These are phyloP conservation scores for Termitomyces sp. DNA, from an alignment of 768 basidiomycete genomes.

Conservation along the genomic window DNA sequence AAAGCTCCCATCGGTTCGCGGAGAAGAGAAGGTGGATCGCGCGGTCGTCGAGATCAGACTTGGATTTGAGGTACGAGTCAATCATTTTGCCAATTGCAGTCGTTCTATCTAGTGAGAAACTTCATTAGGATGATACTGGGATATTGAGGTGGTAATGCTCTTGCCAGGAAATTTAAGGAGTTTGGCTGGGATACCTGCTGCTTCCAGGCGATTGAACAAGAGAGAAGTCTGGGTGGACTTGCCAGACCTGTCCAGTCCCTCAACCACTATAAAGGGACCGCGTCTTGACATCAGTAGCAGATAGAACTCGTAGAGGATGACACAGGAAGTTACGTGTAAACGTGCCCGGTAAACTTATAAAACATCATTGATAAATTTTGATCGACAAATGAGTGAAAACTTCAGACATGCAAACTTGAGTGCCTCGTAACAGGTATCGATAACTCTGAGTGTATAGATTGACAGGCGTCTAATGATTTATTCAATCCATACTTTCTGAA, in stretches of 20 bases:
- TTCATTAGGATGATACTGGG: not conserved
- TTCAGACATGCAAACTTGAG: too few species aligned
- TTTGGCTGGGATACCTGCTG: constrained; percentile 39
- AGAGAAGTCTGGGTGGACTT: constrained; percentile 83
- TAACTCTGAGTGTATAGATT: not conserved
- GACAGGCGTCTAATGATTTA: too few species aligned
- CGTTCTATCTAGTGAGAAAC: constrained; percentile 62
- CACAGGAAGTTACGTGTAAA: not conserved
- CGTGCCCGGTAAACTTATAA: not conserved
- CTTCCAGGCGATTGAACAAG: constrained; percentile 51
- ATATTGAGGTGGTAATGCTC: constrained; percentile 5
- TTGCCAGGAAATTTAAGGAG: constrained; percentile 89
- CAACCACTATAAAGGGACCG: constrained; percentile 87
- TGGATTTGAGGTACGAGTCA: constrained; percentile 80
- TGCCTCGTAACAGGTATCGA: not conserved
- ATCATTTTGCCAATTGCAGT: constrained; percentile 92
- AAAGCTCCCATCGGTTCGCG: constrained; percentile 95
- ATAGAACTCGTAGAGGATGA: not conserved
- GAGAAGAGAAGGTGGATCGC: constrained; percentile 93
- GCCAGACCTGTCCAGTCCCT: constrained; percentile 94
- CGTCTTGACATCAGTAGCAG: constrained; percentile 25
- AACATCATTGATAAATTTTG: too few species aligned
- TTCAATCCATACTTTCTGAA: too few species aligned
- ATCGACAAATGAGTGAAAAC: not conserved
- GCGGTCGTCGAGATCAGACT: constrained; percentile 85